phyloP scores from a whole-genome alignment of 371 early-diverging fungal genomes.

The Mucor piriformis region DNA sequence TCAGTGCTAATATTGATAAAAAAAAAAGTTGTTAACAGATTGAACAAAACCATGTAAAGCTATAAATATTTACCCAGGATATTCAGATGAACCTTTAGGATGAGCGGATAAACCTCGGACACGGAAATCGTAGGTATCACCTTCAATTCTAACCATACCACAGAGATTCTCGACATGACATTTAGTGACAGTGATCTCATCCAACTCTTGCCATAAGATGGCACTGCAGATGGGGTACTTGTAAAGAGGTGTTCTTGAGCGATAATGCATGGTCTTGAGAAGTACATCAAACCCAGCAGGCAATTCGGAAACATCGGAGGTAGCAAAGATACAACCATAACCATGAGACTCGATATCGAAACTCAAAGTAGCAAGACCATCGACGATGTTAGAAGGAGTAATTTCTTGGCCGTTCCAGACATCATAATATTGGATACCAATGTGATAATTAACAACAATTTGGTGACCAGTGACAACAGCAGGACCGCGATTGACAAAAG shows the following conservation, averaged over 20 bases:
- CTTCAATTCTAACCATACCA: conserved; percentile 37
- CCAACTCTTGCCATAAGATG: conserved; percentile 34
- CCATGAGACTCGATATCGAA: conserved; percentile 37
- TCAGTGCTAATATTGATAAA: conserved; percentile 16
- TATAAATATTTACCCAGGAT: conserved; percentile 14
- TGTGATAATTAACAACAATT: conserved; percentile 36
- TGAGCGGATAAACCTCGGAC: conserved; percentile 20
- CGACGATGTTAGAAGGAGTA: conserved; percentile 27
- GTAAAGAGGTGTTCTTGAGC: conserved; percentile 17
- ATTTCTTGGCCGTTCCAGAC: conserved; percentile 34
- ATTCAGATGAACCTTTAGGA: conserved; percentile 9
- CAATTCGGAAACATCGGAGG: conserved; percentile 20
- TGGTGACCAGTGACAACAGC: conserved; percentile 31
- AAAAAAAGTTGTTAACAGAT: neutral
- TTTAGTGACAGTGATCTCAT: conserved; percentile 24
- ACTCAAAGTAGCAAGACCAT: conserved; percentile 38
- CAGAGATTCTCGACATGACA: conserved; percentile 12
- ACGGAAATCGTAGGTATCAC: conserved; percentile 23
- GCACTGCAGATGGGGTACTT: conserved; percentile 20
- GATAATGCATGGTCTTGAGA: conserved; percentile 12
- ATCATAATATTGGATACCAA: conserved; percentile 36
- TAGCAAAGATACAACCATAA: conserved; percentile 39
- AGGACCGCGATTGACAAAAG: conserved; percentile 33
- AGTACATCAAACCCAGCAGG: conserved; percentile 23
- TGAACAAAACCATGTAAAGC: neutral